Evolutionary conservation across 2,329 filamentous ascomycete species (phyloP).

Genomic region (Clonostachys chloroleuca): DNA sequence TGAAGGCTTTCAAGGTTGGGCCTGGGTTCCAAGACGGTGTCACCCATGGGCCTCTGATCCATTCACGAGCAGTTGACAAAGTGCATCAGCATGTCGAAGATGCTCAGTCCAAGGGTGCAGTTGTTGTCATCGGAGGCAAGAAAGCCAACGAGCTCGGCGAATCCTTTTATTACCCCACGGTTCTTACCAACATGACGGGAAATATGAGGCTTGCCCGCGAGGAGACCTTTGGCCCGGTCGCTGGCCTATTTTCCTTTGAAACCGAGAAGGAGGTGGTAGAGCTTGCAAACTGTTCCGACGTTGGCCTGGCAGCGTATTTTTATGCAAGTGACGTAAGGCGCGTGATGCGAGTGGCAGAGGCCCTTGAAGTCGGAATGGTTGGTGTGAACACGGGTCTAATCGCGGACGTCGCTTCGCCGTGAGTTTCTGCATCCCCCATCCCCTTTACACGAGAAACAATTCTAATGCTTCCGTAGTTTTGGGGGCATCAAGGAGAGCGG

Average conservation of each 20-base stretch:
- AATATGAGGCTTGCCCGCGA: slow-evolving; percentile 3
- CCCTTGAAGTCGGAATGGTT: slow-evolving; percentile 61
- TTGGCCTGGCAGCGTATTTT: slow-evolving; percentile 18
- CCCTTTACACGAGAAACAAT: too few relatives aligned
- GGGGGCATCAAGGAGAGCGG: slow-evolving; percentile 36
- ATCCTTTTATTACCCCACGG: slow-evolving; percentile 65
- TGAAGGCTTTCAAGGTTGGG: slow-evolving; percentile 51
- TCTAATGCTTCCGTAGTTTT: too few relatives aligned
- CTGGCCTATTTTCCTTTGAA: slow-evolving; percentile 8
- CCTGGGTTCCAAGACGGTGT: slow-evolving; percentile 36
- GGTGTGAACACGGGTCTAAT: slow-evolving; percentile 37
- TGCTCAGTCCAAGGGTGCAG: slow-evolving; percentile 58
- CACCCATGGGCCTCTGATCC: slow-evolving; percentile 54
- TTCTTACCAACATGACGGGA: slow-evolving; percentile 46
- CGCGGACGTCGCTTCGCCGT: too few relatives aligned
- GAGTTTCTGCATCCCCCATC: too few relatives aligned
- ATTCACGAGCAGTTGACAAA: slow-evolving; percentile 54
- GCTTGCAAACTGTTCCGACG: slow-evolving; percentile 21
- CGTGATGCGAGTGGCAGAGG: slow-evolving; percentile 32
- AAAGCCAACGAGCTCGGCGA: slow-evolving; percentile 53
- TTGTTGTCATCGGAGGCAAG: slow-evolving; percentile 39
- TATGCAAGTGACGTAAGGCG: slow-evolving; percentile 14
- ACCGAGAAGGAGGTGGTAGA: slow-evolving; percentile 22
- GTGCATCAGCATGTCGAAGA: slow-evolving; percentile 51
- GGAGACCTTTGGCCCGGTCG: slow-evolving; percentile 12